These are phyloP conservation scores for Paratinospora sagittata DNA, from an alignment of 164 flowering plant genomes.

Conservation along the genomic window DNA sequence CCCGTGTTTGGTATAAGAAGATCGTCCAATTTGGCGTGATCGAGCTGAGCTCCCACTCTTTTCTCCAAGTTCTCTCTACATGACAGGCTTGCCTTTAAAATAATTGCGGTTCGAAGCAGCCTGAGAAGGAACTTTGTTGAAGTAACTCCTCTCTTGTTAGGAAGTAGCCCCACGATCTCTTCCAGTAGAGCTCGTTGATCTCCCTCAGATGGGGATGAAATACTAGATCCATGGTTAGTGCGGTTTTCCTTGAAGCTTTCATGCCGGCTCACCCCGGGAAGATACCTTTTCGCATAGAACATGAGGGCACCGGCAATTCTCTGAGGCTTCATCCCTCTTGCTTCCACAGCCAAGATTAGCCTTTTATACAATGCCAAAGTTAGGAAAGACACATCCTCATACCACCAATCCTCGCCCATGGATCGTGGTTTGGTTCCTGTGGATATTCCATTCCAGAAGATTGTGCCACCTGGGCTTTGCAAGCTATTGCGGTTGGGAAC, in stretches of 20 bases:
- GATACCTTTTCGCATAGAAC: slow-evolving; percentile 47
- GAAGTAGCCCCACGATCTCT: slow-evolving; percentile 57
- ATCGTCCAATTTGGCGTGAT: slow-evolving; percentile 63
- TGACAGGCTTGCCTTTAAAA: slow-evolving; percentile 42
- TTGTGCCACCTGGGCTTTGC: slow-evolving; percentile 27
- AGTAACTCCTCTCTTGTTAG: slow-evolving; percentile 46
- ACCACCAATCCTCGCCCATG: slow-evolving; percentile 60
- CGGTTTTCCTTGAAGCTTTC: slow-evolving; percentile 29
- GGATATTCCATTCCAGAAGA: slow-evolving; percentile 60
- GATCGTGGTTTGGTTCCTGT: slow-evolving; percentile 23
- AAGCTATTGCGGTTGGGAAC: slow-evolving; percentile 18
- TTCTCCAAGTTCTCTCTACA: slow-evolving; percentile 63
- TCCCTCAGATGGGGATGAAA: slow-evolving; percentile 31
- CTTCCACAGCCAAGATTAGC: slow-evolving; percentile 40
- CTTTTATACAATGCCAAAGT: slow-evolving; percentile 47
- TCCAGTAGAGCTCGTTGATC: slow-evolving; percentile 63
- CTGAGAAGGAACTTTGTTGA: slow-evolving; percentile 51
- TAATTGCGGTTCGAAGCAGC: slow-evolving; percentile 52
- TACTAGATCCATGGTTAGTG: slow-evolving; percentile 17
- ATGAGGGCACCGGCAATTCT: slow-evolving; percentile 48
- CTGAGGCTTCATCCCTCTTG: slow-evolving; percentile 51
- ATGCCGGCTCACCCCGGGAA: slow-evolving; percentile 45
- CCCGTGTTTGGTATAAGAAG: slow-evolving; percentile 66
- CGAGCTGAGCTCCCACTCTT: slow-evolving; percentile 59
- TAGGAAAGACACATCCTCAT: slow-evolving; percentile 55